phyloP scores from a whole-genome alignment of 495 filamentous ascomycete genomes.

The Oidiodendron maius region DNA sequence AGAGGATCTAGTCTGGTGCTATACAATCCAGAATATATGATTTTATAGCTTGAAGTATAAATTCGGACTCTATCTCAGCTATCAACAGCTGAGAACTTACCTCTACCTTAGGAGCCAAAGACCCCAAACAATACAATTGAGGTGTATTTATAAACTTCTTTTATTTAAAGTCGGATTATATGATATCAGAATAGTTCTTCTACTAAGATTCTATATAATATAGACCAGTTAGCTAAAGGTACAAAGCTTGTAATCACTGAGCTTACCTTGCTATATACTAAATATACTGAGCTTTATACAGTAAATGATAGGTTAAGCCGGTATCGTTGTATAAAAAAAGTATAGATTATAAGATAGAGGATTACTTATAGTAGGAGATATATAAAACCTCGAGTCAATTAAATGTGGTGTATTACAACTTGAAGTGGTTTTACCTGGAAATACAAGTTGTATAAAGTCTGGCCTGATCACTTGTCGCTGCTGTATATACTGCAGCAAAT shows the following conservation, averaged over 20 bases:
- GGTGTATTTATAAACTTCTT: background rate
- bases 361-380: no score
- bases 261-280: background rate
- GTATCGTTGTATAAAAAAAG: no score
- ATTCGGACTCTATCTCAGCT: background rate
- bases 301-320: no score
- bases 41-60: background rate
- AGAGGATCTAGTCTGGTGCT: no score
- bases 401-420: no score
- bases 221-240: background rate
- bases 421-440: no score
- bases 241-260: background rate
- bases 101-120: background rate
- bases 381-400: no score
- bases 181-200: slow-evolving; percentile 2
- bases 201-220: background rate
- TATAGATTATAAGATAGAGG: no score
- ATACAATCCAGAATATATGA: background rate
- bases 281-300: background rate
- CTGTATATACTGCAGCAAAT: no score
- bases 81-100: background rate
- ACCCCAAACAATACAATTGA: background rate
- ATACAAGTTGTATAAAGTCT: no score
- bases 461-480: no score
- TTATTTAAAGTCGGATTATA: background rate